Conservation (phyloP, 164 flowering plant species). For the Houttuynia cordata region DNA sequence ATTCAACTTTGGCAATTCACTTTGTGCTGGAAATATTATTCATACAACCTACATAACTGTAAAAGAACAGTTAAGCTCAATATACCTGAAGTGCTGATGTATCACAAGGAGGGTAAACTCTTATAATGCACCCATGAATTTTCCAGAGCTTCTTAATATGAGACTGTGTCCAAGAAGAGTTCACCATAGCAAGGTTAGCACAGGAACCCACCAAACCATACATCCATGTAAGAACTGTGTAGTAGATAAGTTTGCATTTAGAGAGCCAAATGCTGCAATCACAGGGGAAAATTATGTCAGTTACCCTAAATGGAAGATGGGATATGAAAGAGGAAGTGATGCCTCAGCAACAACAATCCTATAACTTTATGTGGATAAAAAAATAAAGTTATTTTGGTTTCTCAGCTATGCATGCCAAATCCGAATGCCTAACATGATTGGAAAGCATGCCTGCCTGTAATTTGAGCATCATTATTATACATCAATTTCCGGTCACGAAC, state of each 20-base stretch:
- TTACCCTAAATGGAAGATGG: neutral
- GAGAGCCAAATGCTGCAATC: constrained; percentile 58
- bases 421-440: neutral
- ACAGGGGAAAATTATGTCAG: constrained; percentile 1
- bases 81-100: constrained; percentile 86
- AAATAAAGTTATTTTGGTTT: too few species aligned
- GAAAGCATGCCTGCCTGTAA: constrained; percentile 62
- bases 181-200: constrained; percentile 85
- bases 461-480: constrained; percentile 64
- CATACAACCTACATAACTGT: too few species aligned
- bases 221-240: constrained; percentile 63
- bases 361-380: too few species aligned
- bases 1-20: too few species aligned
- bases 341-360: neutral
- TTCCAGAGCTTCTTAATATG: constrained; percentile 81
- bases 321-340: neutral
- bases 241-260: constrained; percentile 56
- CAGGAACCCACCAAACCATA: constrained; percentile 82
- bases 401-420: neutral
- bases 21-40: too few species aligned
- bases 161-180: constrained; percentile 84
- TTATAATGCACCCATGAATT: constrained; percentile 44
- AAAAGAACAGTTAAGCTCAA: too few species aligned
- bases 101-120: constrained; percentile 95
- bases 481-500: constrained; percentile 50